phyloP scores from a whole-genome alignment of 805 yeast genomes.

The Scheffersomyces ergatensis region DNA sequence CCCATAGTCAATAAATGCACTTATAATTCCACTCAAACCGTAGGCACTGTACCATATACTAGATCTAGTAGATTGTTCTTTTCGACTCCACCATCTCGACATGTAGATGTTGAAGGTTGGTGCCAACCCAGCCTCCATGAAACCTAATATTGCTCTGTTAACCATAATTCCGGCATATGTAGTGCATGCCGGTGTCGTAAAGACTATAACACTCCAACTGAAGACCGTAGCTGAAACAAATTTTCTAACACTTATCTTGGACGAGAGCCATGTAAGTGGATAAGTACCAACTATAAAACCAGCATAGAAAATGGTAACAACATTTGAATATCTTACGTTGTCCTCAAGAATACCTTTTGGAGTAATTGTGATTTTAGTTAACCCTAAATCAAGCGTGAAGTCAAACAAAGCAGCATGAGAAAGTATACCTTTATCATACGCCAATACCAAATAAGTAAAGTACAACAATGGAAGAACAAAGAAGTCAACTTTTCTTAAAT shows the following conservation, averaged over 20 bases:
- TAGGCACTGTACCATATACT: neutral
- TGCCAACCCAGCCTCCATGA: neutral
- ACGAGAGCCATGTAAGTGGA: neutral
- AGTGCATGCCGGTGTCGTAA: neutral
- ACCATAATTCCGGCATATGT: neutral
- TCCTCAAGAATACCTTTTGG: neutral
- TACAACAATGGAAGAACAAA: neutral
- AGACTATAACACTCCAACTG: neutral
- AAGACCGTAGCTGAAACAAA: neutral
- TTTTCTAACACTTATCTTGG: neutral
- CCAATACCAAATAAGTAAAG: neutral
- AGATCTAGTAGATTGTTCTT: neutral
- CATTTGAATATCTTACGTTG: neutral
- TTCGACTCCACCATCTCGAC: neutral
- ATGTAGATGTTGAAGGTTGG: neutral
- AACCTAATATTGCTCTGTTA: neutral
- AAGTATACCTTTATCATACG: neutral
- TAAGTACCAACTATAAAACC: neutral
- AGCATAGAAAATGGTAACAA: neutral
- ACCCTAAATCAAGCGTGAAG: neutral
- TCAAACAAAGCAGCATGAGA: neutral
- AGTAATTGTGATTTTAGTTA: neutral
- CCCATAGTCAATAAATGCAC: neutral
- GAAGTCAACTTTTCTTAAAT: neutral
- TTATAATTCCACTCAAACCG: neutral